A percentile compares a stretch with the other conserved stretches of the same genome.
phyloP scores from a whole-genome alignment of 345 rosid genomes.

The Populus ilicifolia region DNA sequence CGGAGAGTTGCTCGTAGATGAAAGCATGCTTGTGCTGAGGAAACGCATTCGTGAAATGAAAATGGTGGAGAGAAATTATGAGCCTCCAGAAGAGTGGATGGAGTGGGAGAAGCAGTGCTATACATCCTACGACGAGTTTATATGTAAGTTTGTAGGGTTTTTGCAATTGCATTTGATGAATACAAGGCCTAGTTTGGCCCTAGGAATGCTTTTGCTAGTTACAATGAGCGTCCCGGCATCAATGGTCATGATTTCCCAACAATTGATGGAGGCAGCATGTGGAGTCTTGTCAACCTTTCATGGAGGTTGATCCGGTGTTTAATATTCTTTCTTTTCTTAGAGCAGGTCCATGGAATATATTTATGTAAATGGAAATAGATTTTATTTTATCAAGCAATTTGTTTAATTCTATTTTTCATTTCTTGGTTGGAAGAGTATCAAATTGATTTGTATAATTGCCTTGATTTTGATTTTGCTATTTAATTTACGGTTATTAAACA shows the following conservation, averaged over 20 bases:
- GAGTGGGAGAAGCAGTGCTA: slow-evolving; percentile 23
- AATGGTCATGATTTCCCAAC: not conserved
- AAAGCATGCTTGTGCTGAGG: slow-evolving; percentile 17
- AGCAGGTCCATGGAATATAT: no score
- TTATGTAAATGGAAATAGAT: no score
- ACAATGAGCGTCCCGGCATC: slow-evolving; percentile 7
- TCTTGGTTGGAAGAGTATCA: no score
- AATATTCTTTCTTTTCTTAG: not conserved
- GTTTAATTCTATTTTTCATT: no score
- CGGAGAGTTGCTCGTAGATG: slow-evolving; percentile 6
- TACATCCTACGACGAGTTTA: slow-evolving; percentile 3
- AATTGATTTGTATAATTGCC: no score
- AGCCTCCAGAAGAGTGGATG: slow-evolving; percentile 22
- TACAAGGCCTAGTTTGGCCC: slow-evolving; percentile 17
- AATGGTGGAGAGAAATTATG: slow-evolving; percentile 17
- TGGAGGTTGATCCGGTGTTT: slow-evolving; percentile 3
- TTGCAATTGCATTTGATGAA: slow-evolving; percentile 17
- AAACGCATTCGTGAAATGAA: slow-evolving; percentile 22
- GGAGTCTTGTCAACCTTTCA: slow-evolving; percentile 6
- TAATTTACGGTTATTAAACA: no score
- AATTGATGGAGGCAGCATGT: slow-evolving; percentile 1
- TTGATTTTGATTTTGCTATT: no score
- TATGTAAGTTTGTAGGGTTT: slow-evolving; percentile 14
- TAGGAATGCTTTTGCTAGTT: slow-evolving; percentile 7
- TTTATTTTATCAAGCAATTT: no score